Conservation (phyloP, 495 filamentous ascomycete genomes). For the Sordaria brevicollis region DNA sequence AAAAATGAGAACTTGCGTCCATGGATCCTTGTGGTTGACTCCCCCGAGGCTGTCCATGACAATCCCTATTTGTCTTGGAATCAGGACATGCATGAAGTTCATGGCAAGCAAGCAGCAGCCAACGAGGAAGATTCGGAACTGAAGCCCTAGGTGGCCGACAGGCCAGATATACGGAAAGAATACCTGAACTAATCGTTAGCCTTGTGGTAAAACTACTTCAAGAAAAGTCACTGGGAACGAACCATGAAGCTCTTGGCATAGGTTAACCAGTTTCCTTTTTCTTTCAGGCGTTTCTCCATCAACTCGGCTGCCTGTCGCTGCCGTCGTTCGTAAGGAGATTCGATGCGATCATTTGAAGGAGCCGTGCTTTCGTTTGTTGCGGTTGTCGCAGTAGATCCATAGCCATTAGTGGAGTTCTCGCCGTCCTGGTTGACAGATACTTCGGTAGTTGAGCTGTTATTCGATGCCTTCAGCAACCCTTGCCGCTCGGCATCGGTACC, state of each 20-base stretch:
- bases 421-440: conserved; percentile 11
- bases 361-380: conserved; percentile 18
- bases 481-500: conserved; percentile 41
- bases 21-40: conserved; percentile 32
- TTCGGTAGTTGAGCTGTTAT: conserved; percentile 1
- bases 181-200: conserved; percentile 24
- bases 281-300: conserved; percentile 47
- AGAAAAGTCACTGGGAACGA: conserved; percentile 11
- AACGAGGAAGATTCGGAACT: conserved; percentile 45
- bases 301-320: conserved; percentile 38
- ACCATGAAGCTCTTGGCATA: conserved; percentile 53
- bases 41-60: conserved; percentile 45
- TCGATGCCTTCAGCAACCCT: conserved; percentile 29
- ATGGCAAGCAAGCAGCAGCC: conserved; percentile 50
- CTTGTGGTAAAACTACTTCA: not conserved
- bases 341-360: conserved; percentile 25
- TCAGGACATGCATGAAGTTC: conserved; percentile 52
- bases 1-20: conserved; percentile 45
- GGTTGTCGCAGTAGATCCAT: conserved; percentile 34
- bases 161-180: conserved; percentile 62
- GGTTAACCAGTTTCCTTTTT: conserved; percentile 53
- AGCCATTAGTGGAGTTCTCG: conserved; percentile 24
- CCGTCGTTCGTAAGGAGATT: conserved; percentile 40
- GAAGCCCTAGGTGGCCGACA: conserved; percentile 41
- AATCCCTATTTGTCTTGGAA: conserved; percentile 57